A percentile compares a stretch with the other conserved stretches of the same genome.
phyloP scores from a whole-genome alignment of 805 yeast species.

The Yamadazyma philogaea region DNA sequence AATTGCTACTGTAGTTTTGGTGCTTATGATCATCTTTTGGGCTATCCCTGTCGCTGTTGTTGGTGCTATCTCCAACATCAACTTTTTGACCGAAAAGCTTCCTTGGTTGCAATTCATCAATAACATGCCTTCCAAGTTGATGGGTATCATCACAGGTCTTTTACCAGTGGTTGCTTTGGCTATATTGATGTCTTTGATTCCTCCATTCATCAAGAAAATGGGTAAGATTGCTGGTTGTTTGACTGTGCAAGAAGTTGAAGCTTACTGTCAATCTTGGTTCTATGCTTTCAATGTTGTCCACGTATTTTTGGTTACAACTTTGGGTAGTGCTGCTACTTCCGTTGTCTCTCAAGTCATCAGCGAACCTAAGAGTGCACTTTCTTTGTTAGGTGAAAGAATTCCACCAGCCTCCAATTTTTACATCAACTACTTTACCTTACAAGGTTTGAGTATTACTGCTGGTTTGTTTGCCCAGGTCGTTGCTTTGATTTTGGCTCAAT shows the following conservation, averaged over 20 bases:
- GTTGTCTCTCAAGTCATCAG: constrained; percentile 66
- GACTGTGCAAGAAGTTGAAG: constrained; percentile 69
- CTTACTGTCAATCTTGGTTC: constrained; percentile 83
- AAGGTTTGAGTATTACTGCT: constrained; percentile 78
- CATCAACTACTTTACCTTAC: constrained; percentile 75
- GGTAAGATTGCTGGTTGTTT: constrained; percentile 74
- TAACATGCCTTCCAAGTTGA: constrained; percentile 48
- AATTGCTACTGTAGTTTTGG: constrained; percentile 61
- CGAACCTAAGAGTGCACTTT: constrained; percentile 70
- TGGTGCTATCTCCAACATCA: constrained; percentile 68
- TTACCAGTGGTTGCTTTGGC: constrained; percentile 67
- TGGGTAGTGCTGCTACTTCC: constrained; percentile 81
- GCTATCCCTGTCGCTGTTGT: constrained; percentile 77
- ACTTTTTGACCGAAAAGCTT: constrained; percentile 52
- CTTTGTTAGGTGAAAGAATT: constrained; percentile 66
- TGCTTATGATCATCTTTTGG: constrained; percentile 63
- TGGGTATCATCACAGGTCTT: constrained; percentile 66
- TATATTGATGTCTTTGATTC: constrained; percentile 62
- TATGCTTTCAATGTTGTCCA: constrained; percentile 90
- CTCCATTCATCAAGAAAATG: constrained; percentile 60
- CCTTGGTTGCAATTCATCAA: constrained; percentile 56
- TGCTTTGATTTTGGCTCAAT: constrained; percentile 64
- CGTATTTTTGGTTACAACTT: constrained; percentile 79
- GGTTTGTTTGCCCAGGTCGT: constrained; percentile 74
- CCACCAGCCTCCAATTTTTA: constrained; percentile 93